Base-by-base conservation (phyloP, 2,329 filamentous ascomycete species). In the Cladophialophora psammophila region DNA sequence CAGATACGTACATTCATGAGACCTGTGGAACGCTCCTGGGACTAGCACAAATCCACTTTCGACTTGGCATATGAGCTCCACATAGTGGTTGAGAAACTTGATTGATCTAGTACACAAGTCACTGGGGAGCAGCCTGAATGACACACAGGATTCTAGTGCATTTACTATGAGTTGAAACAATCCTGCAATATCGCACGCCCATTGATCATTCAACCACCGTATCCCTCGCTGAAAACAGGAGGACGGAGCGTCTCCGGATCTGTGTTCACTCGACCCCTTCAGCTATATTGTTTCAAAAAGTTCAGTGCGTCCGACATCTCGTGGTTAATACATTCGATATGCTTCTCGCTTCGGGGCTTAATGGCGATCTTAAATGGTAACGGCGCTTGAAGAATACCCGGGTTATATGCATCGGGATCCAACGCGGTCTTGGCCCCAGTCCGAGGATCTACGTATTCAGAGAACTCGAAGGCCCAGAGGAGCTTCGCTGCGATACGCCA, bases 401-500 rank as follows among this genome's bases (percentile, higher is more conserved):
- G 36, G n/a, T 36, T 55, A 42, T 63, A 63, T 8, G 60, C 60
- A 54, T 63, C 26, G 18, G 38, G 32, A 55, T 63, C 60, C 34
- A 63, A 42, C 9, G 53, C 31, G n/a, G 26, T 20, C n/a, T 54
- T 32, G 8, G 38, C 35, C 7, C 60, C 50, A 26, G 45, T 63
- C 3, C 18, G 32, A 38, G 45, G 48, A 42, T 63, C 60, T 54
- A 53, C 34, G n/a, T 48, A 50, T 34, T 63, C 60, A 36, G 60
- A 54, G 40, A 56, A 34, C 6, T 56, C 34, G 18, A 56, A 56
- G n/a, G 53, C 53, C 53, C 53, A 56, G 20, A 56, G 53, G 8
- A 56, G 32, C 35, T 36, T 56, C 20, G 53, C 53, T 34, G 26
- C 34, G 31, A 56, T 34, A 10, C 53, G 53, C 53, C 53, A 56